Evolutionary conservation across 768 basidiomycete genomes (phyloP).

Genomic region (Rossbeevera mucosa): DNA sequence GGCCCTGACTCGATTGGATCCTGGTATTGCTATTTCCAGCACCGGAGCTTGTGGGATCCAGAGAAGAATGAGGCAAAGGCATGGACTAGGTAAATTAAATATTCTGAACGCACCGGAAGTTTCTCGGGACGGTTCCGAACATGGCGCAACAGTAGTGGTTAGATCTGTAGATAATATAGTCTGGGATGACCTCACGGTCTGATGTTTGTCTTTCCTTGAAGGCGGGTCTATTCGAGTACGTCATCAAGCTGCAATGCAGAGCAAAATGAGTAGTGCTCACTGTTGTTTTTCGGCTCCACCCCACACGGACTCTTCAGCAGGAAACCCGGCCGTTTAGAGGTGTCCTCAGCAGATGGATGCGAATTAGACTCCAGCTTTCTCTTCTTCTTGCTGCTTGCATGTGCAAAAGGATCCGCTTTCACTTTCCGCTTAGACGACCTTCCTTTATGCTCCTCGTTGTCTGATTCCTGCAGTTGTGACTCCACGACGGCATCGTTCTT

Average conservation of each 20-base stretch:
- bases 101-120: conserved; percentile 16
- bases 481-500: conserved; percentile 45
- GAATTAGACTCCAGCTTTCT: conserved; percentile 33
- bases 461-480: conserved; percentile 23
- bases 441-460: conserved; percentile 55
- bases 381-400: conserved; percentile 38
- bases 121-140: conserved; percentile 6
- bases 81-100: conserved; percentile 3
- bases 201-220: conserved; percentile 6
- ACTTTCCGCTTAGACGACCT: conserved; percentile 56
- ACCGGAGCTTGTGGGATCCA: conserved; percentile 15
- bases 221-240: conserved; percentile 3
- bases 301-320: not conserved
- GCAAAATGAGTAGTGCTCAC: conserved; percentile 12
- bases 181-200: conserved; percentile 7
- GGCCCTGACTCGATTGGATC: conserved; percentile 2
- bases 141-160: not conserved
- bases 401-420: conserved; percentile 53
- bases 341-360: not conserved
- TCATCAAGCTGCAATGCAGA: conserved; percentile 1
- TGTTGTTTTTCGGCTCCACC: not conserved
- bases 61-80: conserved; percentile 11
- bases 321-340: not conserved
- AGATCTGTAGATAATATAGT: conserved; percentile 1
- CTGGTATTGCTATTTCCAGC: conserved; percentile 5